phyloP scores from a whole-genome alignment of 2,329 filamentous ascomycete species.

The Colletotrichum filicis region DNA sequence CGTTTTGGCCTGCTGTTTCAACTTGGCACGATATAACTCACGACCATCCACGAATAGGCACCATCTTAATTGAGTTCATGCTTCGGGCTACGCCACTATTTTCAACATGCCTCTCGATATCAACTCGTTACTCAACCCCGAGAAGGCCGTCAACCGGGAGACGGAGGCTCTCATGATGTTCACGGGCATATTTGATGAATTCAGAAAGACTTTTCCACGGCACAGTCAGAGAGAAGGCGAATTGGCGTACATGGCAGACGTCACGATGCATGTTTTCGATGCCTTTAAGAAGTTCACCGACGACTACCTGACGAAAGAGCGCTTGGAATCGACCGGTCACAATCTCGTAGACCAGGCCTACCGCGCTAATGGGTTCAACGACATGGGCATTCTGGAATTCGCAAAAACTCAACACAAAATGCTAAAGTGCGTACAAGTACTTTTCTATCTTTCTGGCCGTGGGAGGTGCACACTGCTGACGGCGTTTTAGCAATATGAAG shows the following conservation, averaged over 20 bases:
- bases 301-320: slow-evolving; percentile 13
- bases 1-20: neutral
- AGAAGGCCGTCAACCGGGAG: slow-evolving; percentile 9
- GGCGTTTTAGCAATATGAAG: slow-evolving; percentile 1
- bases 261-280: neutral
- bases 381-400: slow-evolving; percentile 28
- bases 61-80: neutral
- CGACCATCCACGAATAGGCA: neutral
- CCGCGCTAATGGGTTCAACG: slow-evolving; percentile 3
- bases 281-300: slow-evolving; percentile 12
- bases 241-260: slow-evolving; percentile 9
- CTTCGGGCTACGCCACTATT: neutral
- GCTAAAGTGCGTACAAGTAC: slow-evolving; percentile 8
- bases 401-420: slow-evolving; percentile 20
- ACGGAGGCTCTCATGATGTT: slow-evolving; percentile 13
- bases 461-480: neutral
- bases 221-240: slow-evolving; percentile 4
- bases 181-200: neutral
- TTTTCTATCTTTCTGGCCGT: neutral
- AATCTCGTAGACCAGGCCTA: slow-evolving; percentile 25
- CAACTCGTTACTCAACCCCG: slow-evolving; percentile 20
- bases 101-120: slow-evolving; percentile 15
- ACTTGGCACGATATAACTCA: neutral
- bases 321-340: slow-evolving; percentile 25
- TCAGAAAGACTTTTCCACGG: neutral